A percentile compares a stretch with the other conserved stretches of the same genome.
Conservation (phyloP, 805 yeast species). For the Metschnikowia picachoensis region DNA sequence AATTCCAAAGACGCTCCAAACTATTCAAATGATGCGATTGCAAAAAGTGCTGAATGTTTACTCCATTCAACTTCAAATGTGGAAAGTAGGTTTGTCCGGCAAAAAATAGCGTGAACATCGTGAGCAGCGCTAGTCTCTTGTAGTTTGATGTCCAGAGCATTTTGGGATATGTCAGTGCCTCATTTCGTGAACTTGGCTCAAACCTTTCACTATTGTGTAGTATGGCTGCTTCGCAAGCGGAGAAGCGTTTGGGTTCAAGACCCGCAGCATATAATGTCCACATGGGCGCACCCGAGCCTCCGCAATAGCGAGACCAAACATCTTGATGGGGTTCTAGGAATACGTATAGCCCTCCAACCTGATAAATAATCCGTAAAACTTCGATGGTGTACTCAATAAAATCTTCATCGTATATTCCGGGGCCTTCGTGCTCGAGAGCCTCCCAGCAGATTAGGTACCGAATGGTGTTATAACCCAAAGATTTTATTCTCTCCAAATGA, state of each 20-base stretch:
- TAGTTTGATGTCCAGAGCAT: constrained; percentile 95
- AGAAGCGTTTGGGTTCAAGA: constrained; percentile 69
- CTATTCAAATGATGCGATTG: constrained; percentile 61
- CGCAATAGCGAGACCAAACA: constrained; percentile 84
- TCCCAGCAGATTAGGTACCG: constrained; percentile 87
- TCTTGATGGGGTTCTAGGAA: constrained; percentile 91
- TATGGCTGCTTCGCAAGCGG: constrained; percentile 72
- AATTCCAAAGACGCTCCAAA: constrained; percentile 36
- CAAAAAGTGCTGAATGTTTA: constrained; percentile 73
- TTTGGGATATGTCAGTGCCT: constrained; percentile 55
- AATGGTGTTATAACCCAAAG: constrained; percentile 78
- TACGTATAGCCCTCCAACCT: constrained; percentile 71
- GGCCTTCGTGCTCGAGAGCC: constrained; percentile 85
- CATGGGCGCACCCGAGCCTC: constrained; percentile 92
- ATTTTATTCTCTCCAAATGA: constrained; percentile 67
- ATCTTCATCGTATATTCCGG: constrained; percentile 75
- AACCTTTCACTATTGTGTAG: constrained; percentile 53
- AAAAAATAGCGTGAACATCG: constrained; percentile 84
- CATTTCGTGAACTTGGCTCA: constrained; percentile 31
- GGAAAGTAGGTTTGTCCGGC: constrained; percentile 79
- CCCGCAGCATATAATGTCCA: constrained; percentile 94
- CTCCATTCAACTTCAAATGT: constrained; percentile 62
- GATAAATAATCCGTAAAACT: constrained; percentile 52
- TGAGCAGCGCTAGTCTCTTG: constrained; percentile 64
- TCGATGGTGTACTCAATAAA: constrained; percentile 67